phyloP scores from a whole-genome alignment of 176 grass and related monocot species.

The Tillandsia fasciculata region DNA sequence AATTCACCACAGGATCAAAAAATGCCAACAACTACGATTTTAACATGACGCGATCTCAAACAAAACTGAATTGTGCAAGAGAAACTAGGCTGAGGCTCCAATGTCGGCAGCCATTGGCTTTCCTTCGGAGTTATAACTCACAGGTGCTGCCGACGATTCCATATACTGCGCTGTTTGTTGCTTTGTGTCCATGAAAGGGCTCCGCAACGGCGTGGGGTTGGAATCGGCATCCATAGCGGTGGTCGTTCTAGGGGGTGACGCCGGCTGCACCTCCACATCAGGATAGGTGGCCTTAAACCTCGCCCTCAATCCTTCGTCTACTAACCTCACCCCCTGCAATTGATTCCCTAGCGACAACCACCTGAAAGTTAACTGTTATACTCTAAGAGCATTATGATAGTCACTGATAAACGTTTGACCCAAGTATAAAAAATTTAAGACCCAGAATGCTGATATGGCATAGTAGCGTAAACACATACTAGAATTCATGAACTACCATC shows the following conservation, averaged over 20 bases:
- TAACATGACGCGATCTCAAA: neutral
- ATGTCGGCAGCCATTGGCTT: constrained; percentile 21
- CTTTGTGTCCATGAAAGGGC: constrained; percentile 7
- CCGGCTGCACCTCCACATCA: constrained; percentile 72
- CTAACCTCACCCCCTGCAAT: constrained; percentile 74
- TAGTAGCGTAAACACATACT: neutral
- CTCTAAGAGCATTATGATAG: neutral
- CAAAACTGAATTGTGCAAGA: neutral
- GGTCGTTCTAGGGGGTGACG: constrained; percentile 69
- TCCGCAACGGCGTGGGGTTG: constrained; percentile 24
- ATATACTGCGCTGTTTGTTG: constrained; percentile 14
- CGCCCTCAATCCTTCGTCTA: constrained; percentile 92
- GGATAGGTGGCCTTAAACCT: constrained; percentile 97
- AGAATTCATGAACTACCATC: neutral
- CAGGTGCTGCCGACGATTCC: constrained; percentile 10
- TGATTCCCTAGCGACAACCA: constrained; percentile 96
- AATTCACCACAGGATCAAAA: too few species aligned
- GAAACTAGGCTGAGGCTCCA: constrained; percentile 31
- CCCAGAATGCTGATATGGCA: neutral
- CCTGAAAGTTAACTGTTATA: constrained; percentile 23
- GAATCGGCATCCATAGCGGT: constrained; percentile 47
- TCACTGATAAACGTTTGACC: too few species aligned
- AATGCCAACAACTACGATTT: neutral
- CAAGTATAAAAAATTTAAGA: neutral
- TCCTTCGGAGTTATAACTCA: neutral